phyloP scores from a whole-genome alignment of 257 asterid species.

The Cruciata laevipes region DNA sequence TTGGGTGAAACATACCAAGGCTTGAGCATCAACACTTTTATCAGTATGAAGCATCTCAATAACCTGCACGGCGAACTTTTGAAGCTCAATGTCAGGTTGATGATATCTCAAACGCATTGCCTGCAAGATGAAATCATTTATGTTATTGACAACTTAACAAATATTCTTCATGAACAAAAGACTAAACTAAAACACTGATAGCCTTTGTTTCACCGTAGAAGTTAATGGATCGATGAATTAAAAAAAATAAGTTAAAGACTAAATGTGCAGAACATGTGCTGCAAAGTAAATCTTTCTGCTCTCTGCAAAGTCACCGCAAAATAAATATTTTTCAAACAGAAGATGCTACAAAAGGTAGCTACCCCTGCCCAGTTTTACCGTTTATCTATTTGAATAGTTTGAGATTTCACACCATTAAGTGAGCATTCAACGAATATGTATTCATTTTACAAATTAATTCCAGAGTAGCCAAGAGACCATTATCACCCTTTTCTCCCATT shows the following conservation, averaged over 20 bases:
- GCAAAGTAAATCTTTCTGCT: not conserved
- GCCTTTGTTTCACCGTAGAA: not conserved
- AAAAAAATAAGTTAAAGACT: too few relatives aligned
- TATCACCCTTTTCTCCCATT: not conserved
- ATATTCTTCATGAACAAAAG: not conserved
- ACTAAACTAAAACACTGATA: not conserved
- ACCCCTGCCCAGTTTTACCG: not conserved
- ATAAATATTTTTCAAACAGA: not conserved
- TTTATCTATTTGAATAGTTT: not conserved
- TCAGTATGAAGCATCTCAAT: conserved; percentile 82
- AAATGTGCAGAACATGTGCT: not conserved
- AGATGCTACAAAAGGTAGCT: not conserved
- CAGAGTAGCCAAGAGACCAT: not conserved
- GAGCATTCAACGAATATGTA: not conserved
- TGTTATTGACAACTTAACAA: conserved; percentile 4
- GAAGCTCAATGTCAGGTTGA: conserved; percentile 89
- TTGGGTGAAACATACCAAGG: conserved; percentile 53
- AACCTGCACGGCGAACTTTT: conserved; percentile 58
- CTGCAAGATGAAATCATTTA: conserved; percentile 39
- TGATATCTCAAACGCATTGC: conserved; percentile 74
- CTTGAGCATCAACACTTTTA: conserved; percentile 75
- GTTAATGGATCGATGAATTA: not conserved
- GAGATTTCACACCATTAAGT: not conserved
- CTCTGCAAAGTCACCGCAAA: not conserved
- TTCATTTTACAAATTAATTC: not conserved